phyloP scores from a whole-genome alignment of 768 basidiomycete species.

The Leccinum fibrillosum region DNA sequence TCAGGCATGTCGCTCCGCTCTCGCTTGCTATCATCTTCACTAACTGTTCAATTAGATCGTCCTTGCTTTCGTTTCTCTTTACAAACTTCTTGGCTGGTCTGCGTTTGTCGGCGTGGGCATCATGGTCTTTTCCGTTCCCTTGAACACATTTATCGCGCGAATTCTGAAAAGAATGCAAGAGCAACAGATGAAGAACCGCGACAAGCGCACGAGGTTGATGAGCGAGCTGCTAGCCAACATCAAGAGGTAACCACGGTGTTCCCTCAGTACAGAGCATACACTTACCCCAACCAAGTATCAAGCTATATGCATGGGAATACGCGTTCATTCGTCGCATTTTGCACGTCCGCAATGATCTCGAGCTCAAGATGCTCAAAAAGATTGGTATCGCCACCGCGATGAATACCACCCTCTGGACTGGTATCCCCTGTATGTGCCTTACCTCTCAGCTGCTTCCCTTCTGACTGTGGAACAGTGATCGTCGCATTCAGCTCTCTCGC shows the following conservation, averaged over 20 bases:
- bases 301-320: conserved; percentile 93
- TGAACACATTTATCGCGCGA: conserved; percentile 71
- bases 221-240: conserved; percentile 92
- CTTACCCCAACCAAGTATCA: conserved; percentile 54
- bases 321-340: conserved; percentile 79
- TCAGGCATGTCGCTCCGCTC: conserved; percentile 48
- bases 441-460: not conserved
- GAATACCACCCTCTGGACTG: conserved; percentile 62
- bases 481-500: conserved; percentile 85
- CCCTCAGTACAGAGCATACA: not conserved
- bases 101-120: conserved; percentile 87
- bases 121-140: conserved; percentile 79
- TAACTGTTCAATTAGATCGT: conserved; percentile 49
- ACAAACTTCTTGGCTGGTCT: conserved; percentile 87
- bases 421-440: conserved; percentile 49
- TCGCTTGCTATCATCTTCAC: not conserved
- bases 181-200: conserved; percentile 91
- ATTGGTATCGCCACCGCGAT: conserved; percentile 76
- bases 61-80: conserved; percentile 87
- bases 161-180: conserved; percentile 75
- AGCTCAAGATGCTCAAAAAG: conserved; percentile 76
- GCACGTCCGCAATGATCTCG: conserved; percentile 78
- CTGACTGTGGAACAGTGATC: conserved; percentile 39
- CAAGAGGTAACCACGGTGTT: conserved; percentile 49
- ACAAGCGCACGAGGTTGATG: conserved; percentile 82